Base-by-base conservation (phyloP, 2,329 filamentous ascomycete species). In the Epichloe uncinata region DNA sequence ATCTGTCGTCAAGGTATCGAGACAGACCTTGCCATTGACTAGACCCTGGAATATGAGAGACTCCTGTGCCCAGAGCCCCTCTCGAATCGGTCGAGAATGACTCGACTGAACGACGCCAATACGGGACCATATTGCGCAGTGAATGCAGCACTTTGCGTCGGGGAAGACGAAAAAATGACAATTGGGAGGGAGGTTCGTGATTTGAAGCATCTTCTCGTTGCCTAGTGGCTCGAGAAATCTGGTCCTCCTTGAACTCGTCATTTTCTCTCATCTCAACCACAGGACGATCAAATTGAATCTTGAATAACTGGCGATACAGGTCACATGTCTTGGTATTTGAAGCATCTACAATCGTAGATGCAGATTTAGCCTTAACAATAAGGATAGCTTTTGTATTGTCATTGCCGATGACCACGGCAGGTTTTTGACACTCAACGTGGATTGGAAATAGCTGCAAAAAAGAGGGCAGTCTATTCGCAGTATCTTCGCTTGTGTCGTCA, bases 251-350 rank as follows among this genome's bases (percentile, higher is more conserved):
- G 69, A 84, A 97, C 62, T 95, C 90, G 36, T 84, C 80, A 58
- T 98, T 97, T n/a, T 90, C 88, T 60, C 83, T 87, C 75, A 98
- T 86, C 60, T 95, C 85, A 36, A 97, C 72, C 13, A 93, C 79
- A 1, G 90, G 88, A 54, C 91, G 82, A 2, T 82, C 75, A 55
- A 97, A 80, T 12, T 85, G 75, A 57, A 97, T 84, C 50, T 86
- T 85, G 67, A 96, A 89, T 2, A 87, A 68, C 62, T 97, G 87
- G 41, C 86, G 85, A 62, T 95, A 98, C 11, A 87, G 76, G 63
- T 98, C 93, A n/a, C 85, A 65, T 0, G 74, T 73, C 43, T 68
- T 58, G 5, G 74, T 74, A 52, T 69, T 68, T 3, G 70, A 66
- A 34, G 90, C 93, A 66, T 95, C 87, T 51, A 97, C 77, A 53